A percentile compares a stretch with the other conserved stretches of the same genome.
phyloP scores from a whole-genome alignment of 352 stramenopile species.

The Pythium folliculosum region DNA sequence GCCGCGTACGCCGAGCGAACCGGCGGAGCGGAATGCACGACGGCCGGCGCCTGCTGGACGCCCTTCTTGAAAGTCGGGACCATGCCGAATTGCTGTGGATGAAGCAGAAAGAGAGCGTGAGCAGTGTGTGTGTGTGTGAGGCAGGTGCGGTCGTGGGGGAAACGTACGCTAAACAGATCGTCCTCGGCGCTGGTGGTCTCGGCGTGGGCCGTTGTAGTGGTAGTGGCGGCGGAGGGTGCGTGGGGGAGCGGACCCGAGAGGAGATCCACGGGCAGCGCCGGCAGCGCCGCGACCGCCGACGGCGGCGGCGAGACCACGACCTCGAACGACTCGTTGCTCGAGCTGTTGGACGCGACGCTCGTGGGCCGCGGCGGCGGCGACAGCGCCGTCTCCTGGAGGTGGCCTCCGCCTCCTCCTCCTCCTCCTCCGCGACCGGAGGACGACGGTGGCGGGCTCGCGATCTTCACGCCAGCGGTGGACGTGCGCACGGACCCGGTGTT shows the following conservation, averaged over 20 bases:
- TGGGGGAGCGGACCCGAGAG: constrained; percentile 12
- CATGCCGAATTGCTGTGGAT: constrained; percentile 79
- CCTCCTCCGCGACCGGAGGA: not conserved
- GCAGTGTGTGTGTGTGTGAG: too few relatives aligned
- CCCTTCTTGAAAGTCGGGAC: constrained; percentile 77
- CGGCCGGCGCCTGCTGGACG: constrained; percentile 30
- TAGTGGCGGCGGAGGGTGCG: not conserved
- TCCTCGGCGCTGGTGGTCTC: constrained; percentile 38
- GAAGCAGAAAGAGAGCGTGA: constrained; percentile 3
- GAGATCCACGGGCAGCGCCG: constrained; percentile 23
- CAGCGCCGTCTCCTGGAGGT: constrained; percentile 40
- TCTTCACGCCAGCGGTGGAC: constrained; percentile 28
- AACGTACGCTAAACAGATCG: constrained; percentile 82
- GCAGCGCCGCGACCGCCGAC: not conserved
- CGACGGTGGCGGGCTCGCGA: constrained; percentile 30
- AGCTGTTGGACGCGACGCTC: constrained; percentile 57
- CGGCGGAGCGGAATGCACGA: constrained; percentile 21
- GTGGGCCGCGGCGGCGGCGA: constrained; percentile 22
- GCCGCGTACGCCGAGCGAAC: constrained; percentile 19
- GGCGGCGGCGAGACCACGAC: constrained; percentile 29
- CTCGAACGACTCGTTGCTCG: constrained; percentile 71
- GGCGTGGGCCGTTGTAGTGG: not conserved
- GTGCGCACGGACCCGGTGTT: constrained; percentile 8
- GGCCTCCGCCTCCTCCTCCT: constrained; percentile 4
- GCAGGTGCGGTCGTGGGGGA: not conserved